Evolutionary conservation across 345 rosid genomes (phyloP), one percentile per base, ranked within the genome.

Genomic region (Clausena lansium): DNA sequence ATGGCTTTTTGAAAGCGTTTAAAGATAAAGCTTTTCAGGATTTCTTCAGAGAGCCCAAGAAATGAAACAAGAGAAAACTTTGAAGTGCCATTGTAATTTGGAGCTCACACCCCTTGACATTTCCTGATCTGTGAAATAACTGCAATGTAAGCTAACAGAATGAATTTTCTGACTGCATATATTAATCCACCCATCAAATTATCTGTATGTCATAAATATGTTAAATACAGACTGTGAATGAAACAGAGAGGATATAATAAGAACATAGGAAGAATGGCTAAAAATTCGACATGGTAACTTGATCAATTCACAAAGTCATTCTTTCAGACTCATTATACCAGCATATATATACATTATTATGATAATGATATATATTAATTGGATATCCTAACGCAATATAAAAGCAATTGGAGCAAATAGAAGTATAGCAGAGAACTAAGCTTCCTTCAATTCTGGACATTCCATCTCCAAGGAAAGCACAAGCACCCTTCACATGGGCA

Each of bases 381-480:
- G 22, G 9, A 36, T 19, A 33, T 33, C 35, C 35, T 2, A 33
- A 33, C 14, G 55, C 1, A 71, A 54, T 24, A 28, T n/a, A 32
- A 30, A 25, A 74, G 9, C 14, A 20, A 45, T 33, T 33, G 55
- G 68, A 14, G 9, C 7, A 67, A 7, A 41, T 41, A 41, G 14
- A 41, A 10, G 14, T 10, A 9, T 41, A 41, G 47, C 14, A 41
- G 47, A 41, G 47, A 41, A 41, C 13, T 4, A 33, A 33, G 68
- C 84, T 88, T 73, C 91, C 98, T 86, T 95, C 98, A 78, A 95
- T 91, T 84, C 79, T 92, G 65, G 98, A 90, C 97, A 95, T 95
- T 78, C 97, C 97, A 83, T 91, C 98, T 71, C 97, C 98, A n/a
- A 93, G 88, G 85, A 95, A 95, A 67, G 98, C 98, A 81, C 97